These are phyloP conservation scores for Lithospermum erythrorhizon DNA, from an alignment of 257 asterid genomes.

Conservation along the genomic window DNA sequence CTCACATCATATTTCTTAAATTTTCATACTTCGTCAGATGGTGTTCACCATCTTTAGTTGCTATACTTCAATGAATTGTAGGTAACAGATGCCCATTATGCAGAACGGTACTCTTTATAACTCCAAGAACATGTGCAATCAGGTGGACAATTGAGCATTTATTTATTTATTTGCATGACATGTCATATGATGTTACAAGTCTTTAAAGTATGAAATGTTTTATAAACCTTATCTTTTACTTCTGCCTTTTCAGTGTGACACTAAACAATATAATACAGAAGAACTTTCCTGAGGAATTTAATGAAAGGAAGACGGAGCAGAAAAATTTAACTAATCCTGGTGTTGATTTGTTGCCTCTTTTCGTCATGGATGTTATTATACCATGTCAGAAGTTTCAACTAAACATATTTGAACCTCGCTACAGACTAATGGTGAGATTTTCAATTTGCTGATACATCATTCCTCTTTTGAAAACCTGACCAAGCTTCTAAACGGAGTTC, in stretches of 20 bases:
- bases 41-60: background rate
- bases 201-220: background rate
- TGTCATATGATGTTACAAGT: background rate
- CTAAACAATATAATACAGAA: constrained; percentile 83
- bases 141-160: constrained; percentile 41
- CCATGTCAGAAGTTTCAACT: constrained; percentile 96
- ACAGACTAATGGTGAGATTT: constrained; percentile 82
- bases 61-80: constrained; percentile 16
- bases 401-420: constrained; percentile 97
- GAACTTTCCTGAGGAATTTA: constrained; percentile 84
- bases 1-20: constrained; percentile 3
- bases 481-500: background rate
- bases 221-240: constrained; percentile 3
- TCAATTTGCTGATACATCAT: background rate
- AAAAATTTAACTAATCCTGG: constrained; percentile 58
- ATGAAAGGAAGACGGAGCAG: constrained; percentile 75
- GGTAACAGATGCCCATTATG: constrained; percentile 92
- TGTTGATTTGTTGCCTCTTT: constrained; percentile 81
- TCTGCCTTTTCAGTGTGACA: constrained; percentile 60
- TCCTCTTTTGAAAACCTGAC: background rate
- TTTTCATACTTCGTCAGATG: background rate
- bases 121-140: constrained; percentile 73
- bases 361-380: constrained; percentile 90
- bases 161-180: background rate
- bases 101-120: constrained; percentile 77